Evolutionary conservation across 1,284 basidiomycete genomes (phyloP).

Genomic region (Sanghuangporus baumii): DNA sequence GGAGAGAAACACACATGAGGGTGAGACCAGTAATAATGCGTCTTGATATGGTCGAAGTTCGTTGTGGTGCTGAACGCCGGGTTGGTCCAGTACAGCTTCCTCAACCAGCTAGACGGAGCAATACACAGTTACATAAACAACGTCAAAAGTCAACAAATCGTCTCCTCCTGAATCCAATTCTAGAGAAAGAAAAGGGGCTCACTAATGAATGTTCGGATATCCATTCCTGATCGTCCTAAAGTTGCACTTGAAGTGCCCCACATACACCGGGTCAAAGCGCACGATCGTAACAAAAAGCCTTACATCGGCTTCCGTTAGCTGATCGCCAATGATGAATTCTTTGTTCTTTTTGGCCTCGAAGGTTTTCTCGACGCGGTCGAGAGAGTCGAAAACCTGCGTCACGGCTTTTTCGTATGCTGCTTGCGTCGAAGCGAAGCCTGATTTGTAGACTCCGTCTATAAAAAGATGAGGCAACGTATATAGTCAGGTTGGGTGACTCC

Average conservation of each 20-base stretch:
- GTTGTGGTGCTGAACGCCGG: constrained; percentile 60
- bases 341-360: constrained; percentile 37
- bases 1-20: constrained; percentile 11
- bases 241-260: constrained; percentile 61
- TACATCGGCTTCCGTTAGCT: constrained; percentile 55
- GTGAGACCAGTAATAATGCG: constrained; percentile 38
- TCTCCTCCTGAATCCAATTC: background rate
- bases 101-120: constrained; percentile 34
- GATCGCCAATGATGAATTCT: constrained; percentile 46
- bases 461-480: background rate
- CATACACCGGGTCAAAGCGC: constrained; percentile 50
- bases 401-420: constrained; percentile 48
- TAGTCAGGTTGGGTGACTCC: background rate
- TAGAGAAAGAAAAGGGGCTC: background rate
- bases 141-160: background rate
- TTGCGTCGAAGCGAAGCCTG: constrained; percentile 54
- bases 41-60: constrained; percentile 48
- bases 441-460: constrained; percentile 42
- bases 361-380: constrained; percentile 47
- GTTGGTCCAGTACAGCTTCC: constrained; percentile 59
- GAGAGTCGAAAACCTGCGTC: constrained; percentile 35
- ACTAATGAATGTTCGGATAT: constrained; percentile 42
- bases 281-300: constrained; percentile 56
- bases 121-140: background rate
- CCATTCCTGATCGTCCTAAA: constrained; percentile 34